Evolutionary conservation across 108 stramenopile species (phyloP).

Genomic region (Nannochloropsis salina): DNA sequence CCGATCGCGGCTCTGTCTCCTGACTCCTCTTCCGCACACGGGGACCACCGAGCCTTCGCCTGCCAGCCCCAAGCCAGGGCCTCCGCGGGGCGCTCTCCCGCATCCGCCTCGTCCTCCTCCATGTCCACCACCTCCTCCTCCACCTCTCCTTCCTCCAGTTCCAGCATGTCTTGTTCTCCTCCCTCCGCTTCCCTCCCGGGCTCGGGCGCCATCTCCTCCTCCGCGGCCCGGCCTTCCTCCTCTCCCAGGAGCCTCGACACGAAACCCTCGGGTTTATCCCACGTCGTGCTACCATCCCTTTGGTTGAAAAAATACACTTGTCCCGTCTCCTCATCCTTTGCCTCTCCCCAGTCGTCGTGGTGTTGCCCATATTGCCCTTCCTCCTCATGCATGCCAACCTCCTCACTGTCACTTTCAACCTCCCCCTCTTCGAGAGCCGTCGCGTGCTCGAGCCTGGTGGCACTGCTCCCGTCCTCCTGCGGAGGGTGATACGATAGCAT

Average conservation of each 20-base stretch:
- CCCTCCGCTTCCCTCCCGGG: background rate
- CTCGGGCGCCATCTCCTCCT: background rate
- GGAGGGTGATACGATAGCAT: background rate
- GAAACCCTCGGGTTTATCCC: conserved; percentile 7
- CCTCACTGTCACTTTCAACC: background rate
- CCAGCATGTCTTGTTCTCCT: background rate
- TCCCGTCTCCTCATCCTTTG: background rate
- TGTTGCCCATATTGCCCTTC: background rate
- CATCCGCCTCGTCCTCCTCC: background rate
- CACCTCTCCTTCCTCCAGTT: conserved; percentile 15
- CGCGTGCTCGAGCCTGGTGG: background rate
- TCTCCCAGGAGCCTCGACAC: background rate
- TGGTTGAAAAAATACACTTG: conserved; percentile 15
- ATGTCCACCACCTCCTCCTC: background rate
- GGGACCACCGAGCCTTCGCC: background rate
- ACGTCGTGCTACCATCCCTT: background rate
- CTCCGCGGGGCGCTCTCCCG: background rate
- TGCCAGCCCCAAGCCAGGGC: background rate
- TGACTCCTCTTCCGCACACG: background rate
- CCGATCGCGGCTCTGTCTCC: background rate
- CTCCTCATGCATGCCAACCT: background rate
- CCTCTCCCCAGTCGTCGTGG: background rate
- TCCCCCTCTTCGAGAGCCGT: background rate
- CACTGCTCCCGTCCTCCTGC: background rate
- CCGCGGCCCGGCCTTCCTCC: background rate